Evolutionary conservation across 352 stramenopile genomes (phyloP).

Genomic region (Globisporangium orthogonon): DNA sequence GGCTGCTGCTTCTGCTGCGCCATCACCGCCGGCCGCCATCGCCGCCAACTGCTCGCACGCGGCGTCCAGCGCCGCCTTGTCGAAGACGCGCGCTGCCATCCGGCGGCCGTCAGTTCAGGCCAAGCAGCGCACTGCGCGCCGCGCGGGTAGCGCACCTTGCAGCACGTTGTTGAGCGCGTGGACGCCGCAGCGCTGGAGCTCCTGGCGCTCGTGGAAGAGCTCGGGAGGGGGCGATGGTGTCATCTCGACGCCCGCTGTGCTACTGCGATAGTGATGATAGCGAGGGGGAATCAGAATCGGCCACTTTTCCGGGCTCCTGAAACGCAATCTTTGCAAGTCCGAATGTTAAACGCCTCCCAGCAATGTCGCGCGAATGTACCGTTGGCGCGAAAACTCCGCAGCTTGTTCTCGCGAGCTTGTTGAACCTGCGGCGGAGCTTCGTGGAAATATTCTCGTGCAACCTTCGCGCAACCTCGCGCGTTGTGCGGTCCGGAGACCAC

Average conservation of each 20-base stretch:
- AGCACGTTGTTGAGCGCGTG: conserved; percentile 81
- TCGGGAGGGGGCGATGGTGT: neutral
- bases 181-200: conserved; percentile 68
- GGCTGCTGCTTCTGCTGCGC: neutral
- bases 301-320: neutral
- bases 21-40: conserved; percentile 6
- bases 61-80: conserved; percentile 37
- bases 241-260: no score
- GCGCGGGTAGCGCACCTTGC: conserved; percentile 28
- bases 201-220: conserved; percentile 65
- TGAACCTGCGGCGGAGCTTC: neutral
- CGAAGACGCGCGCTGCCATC: conserved; percentile 35
- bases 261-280: no score
- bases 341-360: neutral
- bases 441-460: neutral
- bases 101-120: no score
- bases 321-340: neutral
- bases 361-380: neutral
- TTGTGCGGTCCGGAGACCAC: neutral
- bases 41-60: conserved; percentile 32
- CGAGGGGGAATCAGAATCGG: no score
- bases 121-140: neutral
- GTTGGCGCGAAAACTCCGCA: neutral
- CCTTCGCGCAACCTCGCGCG: neutral
- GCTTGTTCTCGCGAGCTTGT: neutral